Evolutionary conservation across 495 filamentous ascomycete genomes (phyloP).

Genomic region (Trichoderma asperelloides): DNA sequence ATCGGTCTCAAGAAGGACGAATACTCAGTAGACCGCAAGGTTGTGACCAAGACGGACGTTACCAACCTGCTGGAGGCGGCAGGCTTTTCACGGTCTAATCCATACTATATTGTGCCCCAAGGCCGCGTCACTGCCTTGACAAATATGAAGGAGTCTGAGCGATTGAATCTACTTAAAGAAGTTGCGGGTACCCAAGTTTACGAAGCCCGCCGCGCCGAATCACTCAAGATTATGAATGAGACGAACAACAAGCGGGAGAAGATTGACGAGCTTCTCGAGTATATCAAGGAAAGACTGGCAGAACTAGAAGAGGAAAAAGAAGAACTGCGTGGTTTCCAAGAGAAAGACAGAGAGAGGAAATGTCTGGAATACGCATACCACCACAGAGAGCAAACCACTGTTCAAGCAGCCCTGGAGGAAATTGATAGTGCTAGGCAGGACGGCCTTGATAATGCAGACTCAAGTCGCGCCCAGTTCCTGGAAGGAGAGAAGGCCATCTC

Average conservation of each 20-base stretch:
- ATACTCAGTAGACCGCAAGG: slow-evolving; percentile 93
- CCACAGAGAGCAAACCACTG: slow-evolving; percentile 74
- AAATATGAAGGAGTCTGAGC: slow-evolving; percentile 94
- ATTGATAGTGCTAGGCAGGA: slow-evolving; percentile 74
- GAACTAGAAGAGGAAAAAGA: slow-evolving; percentile 97
- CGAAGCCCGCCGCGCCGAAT: slow-evolving; percentile 80
- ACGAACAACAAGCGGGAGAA: slow-evolving; percentile 89
- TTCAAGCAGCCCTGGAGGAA: slow-evolving; percentile 65
- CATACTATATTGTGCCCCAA: slow-evolving; percentile 98
- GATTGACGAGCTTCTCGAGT: slow-evolving; percentile 84
- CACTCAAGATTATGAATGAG: slow-evolving; percentile 92
- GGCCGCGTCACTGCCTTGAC: slow-evolving; percentile 92
- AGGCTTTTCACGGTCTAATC: slow-evolving; percentile 93
- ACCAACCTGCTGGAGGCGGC: slow-evolving; percentile 93
- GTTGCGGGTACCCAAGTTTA: slow-evolving; percentile 97
- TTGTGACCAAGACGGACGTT: slow-evolving; percentile 88
- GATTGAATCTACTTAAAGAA: slow-evolving; percentile 85
- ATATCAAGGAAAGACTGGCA: slow-evolving; percentile 78
- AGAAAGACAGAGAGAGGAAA: slow-evolving; percentile 86
- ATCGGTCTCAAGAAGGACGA: slow-evolving; percentile 98
- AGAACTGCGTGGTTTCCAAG: slow-evolving; percentile 83
- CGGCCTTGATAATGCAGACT: slow-evolving; percentile 74
- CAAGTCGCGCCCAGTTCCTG: slow-evolving; percentile 66
- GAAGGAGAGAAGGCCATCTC: slow-evolving; percentile 74
- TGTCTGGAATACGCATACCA: slow-evolving; percentile 94